Percentiles rank a stretch among this genome's conserved stretches.
These are phyloP conservation scores for Mycotypha africana DNA, from an alignment of 371 early-diverging fungal species.

Conservation along the genomic window DNA sequence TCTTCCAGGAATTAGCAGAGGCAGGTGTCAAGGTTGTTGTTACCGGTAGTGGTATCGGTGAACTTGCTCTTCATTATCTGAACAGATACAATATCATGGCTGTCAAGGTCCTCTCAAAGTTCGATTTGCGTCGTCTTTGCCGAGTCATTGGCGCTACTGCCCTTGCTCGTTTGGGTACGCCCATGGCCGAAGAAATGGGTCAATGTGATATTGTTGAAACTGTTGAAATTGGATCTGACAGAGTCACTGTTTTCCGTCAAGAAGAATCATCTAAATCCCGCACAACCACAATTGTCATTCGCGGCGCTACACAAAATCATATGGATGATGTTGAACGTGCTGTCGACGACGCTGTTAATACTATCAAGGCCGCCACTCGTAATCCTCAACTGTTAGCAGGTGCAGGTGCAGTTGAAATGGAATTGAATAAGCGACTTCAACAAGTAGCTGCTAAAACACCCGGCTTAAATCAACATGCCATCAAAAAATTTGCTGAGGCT, in stretches of 20 bases:
- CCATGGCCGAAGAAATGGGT: constrained; percentile 96
- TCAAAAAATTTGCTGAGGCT: constrained; percentile 95
- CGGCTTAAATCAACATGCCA: constrained; percentile 93
- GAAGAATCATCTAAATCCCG: constrained; percentile 66
- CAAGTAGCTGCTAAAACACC: constrained; percentile 81
- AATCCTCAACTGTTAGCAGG: constrained; percentile 89
- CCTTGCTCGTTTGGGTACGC: constrained; percentile 88
- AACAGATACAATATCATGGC: constrained; percentile 90
- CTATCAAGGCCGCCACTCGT: constrained; percentile 90
- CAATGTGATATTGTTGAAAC: constrained; percentile 93
- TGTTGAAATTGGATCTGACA: constrained; percentile 95
- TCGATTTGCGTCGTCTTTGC: constrained; percentile 94
- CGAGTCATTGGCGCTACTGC: constrained; percentile 92
- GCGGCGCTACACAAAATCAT: constrained; percentile 96
- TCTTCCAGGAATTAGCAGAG: constrained; percentile 85
- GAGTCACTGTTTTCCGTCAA: constrained; percentile 95
- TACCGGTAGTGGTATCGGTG: constrained; percentile 87
- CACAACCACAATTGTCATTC: constrained; percentile 94
- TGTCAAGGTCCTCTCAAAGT: constrained; percentile 91
- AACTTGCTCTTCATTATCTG: constrained; percentile 91
- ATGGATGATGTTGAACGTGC: constrained; percentile 98
- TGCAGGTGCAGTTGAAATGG: constrained; percentile 96
- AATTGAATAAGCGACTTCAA: constrained; percentile 74
- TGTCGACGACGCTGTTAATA: constrained; percentile 97
- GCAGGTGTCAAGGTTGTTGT: constrained; percentile 93